Evolutionary conservation across 331 rosid species (phyloP), one percentile per base, ranked within the genome.

Genomic region (Prunus yedoensis): DNA sequence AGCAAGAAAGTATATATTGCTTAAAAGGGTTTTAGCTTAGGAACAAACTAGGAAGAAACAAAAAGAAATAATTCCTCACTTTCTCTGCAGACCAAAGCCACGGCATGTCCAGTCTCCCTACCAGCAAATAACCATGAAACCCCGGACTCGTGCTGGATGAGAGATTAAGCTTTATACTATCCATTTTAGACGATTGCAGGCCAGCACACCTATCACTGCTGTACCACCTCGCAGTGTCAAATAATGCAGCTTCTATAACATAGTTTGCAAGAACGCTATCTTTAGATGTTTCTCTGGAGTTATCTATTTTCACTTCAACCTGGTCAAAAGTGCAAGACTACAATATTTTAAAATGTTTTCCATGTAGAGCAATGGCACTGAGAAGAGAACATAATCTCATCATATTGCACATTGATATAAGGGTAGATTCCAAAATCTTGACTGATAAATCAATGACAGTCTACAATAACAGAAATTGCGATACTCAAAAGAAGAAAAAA

Each of bases 81-180:
- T 92, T 85, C 90, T 92, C 97, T 30, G 99, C 97, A 70, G 99
- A 94, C 99, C 99, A 92, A 80, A 89, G 93, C 85, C 81, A 90
- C 60, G 99, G 96, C 59, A 74, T 79, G 52, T 80, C 87, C 47
- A 94, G 73, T 88, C 84, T 89, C 80, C 96, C 99, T 57, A n/a
- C 80, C 23, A 94, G 88, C 73, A 69, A 74, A 78, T 85, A 94
- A 76, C 91, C 95, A 75, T 75, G 91, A 81, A 91, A 91, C 65
- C 97, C 96, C 46, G 81, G 80, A 6, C 65, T 68, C 5, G 84
- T 41, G 11, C 62, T 74, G 5, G 90, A 66, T 12, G 73, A 80
- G 58, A 83, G 79, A 82, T 77, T 84, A 79, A 83, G 87, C 81
- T 91, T 89, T 67, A 90, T 41, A 68, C 78, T 87, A 17, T 87